Base-by-base conservation (phyloP, 2,329 filamentous ascomycete species). In the Tolypocladium inflatum region DNA sequence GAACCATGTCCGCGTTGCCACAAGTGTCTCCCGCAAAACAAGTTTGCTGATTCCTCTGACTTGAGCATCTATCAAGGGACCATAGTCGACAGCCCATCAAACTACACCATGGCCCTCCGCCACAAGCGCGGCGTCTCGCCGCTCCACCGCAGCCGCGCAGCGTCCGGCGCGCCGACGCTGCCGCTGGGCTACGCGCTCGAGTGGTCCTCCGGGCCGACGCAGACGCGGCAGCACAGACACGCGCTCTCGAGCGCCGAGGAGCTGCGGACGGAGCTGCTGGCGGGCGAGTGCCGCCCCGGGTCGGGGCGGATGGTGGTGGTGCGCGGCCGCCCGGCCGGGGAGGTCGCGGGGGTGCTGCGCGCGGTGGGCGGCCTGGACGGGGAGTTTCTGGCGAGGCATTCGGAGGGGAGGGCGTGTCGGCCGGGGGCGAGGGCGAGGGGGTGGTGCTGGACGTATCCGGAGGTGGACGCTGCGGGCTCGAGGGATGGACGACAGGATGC, bases 101-200 rank as follows among this genome's bases (percentile, higher is more conserved):
- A 3, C 13, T 17, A 15, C 43, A 17, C 23, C 23, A 48, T 48
- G 43, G 13, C 43, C 15, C 23, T 30, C 2, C 43, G 17, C 43
- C 26, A 51, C 26, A n/a, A 51, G 48, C 26, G 45, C 26, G 23
- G 26, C 26, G 15, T 17, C 45, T 50, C 45, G 17, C 26, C 45
- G 2, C 45, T 11, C 45, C 45, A n/a, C 26, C 26, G 23, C 45
- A 33, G 26, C 45, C 45, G 45, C 26, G 15, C 45, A 50, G 17
- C 45, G 5, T n/a, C 45, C 8, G 8, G 48, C 15, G 4, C 55
- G n/a, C 43, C 45, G 4, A n/a, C 56, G 35, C 37, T 43, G 17
- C 57, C 59, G 19, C 54, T 53, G n/a, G 62, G 61, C 17, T 63
- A 64, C 53, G 60, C 59, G 38, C 58, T 60, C 17, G 62, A 63